Base-by-base conservation (phyloP, 768 basidiomycete genomes). In the Amanita polypyramis region DNA sequence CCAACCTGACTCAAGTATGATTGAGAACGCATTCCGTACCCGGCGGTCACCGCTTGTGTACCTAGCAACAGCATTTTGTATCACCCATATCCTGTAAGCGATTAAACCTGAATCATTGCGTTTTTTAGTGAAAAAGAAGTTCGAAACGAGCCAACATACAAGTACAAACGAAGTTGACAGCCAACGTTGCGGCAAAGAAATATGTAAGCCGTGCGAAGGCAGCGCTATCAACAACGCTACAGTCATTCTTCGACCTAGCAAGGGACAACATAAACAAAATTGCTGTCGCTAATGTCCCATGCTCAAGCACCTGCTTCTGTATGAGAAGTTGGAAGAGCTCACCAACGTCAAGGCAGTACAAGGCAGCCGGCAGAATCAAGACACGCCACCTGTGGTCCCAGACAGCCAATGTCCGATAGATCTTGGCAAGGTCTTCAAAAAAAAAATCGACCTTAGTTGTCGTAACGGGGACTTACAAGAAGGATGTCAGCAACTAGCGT, bases 351-450 rank as follows among this genome's bases (percentile, higher is more conserved):
- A 36, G 23, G 23, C 34, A 38, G 20, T 37, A 47, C 5, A 47
- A 25, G 11, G 17, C n/a, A 5, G 38, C 7, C 11, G 45, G 45
- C 1, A 47, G 37, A 15, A 47, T 29, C 20, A 47, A n/a, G 25
- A 47, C 38, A 35, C 21, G 20, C 23, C 25, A 47, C 11, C 27
- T 47, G 14, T 36, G 35, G 23, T 36, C 36, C 45, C 45, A 47
- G 33, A 47, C 27, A 7, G 38, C 29, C 15, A 47, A 38, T 23
- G 45, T 47, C 20, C 45, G 36, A 34, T 47, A 47, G 23, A 47
- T 37, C 45, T 47, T 47, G 8, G 25, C 6, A 6, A 20, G 19
- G 20, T 4, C 15, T 43, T 14, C n/a, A n/a, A n/a, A n/a, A n/a
- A 20, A 10, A 33, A 33, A 45, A 21, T 10, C 4, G 4, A 20